Evolutionary conservation across 257 asterid genomes (phyloP), one percentile per base, ranked within the genome.

Genomic region (Orobanche coerulescens): DNA sequence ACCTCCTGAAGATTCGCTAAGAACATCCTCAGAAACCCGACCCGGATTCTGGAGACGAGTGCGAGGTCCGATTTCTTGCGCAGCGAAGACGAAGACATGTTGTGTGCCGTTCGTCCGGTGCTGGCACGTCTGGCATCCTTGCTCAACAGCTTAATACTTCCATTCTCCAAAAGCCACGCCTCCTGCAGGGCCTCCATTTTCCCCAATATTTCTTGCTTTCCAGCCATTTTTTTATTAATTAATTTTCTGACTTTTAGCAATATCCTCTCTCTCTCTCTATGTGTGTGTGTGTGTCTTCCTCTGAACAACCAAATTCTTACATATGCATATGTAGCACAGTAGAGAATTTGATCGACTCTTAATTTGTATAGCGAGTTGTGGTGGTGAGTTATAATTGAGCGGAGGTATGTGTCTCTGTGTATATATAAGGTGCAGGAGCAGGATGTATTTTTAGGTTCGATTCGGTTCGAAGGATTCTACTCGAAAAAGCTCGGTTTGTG

Each of bases 61-160:
- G 88, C 37, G 2, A 68, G 69, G 6, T 83, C 90, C 2, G 97
- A 90, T 44, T 83, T 90, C 81, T 84, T 90, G 1, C 95, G 76
- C 4, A 90, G 81, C 1, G 97, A 86, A 1, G 97, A 73, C 0
- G 97, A 84, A 25, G 82, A 78, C 82, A 78, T 74, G 58, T 61
- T 78, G 58, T 78, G 82, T 10, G 79, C 82, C 0, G 79, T 73
- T 0, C 82, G 75, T n/a, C 53, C 53, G n/a, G n/a, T n/a, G 49
- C 75, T 75, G 49, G 72, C 76, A 6, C 66, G 79, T n/a, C 75
- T 71, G 70, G 22, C 49, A 56, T 83, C 94, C 36, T 64, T 78
- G 78, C 78, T 80, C 48, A 88, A 62, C 1, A 37, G 34, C 74
- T 75, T 86, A 0, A 72, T 63, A 30, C 69, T 68, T 0, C 96